These are phyloP conservation scores for Butyriboletus loyo DNA, from an alignment of 768 basidiomycete genomes.

Conservation along the genomic window DNA sequence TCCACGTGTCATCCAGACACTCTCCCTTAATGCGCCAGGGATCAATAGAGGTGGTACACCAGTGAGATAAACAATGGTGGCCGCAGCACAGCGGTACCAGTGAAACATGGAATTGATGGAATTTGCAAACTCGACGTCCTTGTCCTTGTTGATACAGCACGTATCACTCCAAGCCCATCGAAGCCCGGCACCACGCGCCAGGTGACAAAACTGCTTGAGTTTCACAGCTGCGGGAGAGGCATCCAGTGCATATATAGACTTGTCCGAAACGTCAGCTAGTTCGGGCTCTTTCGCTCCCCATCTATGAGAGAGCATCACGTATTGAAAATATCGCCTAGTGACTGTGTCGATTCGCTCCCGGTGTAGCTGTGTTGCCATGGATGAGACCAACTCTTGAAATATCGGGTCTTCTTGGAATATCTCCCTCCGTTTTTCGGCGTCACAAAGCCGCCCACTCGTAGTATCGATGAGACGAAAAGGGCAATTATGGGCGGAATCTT, in stretches of 20 bases:
- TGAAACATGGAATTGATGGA: conserved; percentile 23
- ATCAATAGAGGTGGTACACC: conserved; percentile 9
- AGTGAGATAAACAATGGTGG: conserved; percentile 19
- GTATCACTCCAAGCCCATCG: conserved; percentile 27
- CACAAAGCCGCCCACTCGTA: conserved; percentile 14
- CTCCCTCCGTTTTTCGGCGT: conserved; percentile 8
- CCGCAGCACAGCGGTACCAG: conserved; percentile 16
- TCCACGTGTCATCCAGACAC: conserved; percentile 21
- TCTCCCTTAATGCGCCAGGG: conserved; percentile 8
- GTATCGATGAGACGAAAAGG: conserved; percentile 24
- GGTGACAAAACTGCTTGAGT: conserved; percentile 15
- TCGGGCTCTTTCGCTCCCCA: conserved; percentile 15
- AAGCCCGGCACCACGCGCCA: conserved; percentile 5
- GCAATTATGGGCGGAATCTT: neutral
- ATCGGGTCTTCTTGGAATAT: conserved; percentile 11
- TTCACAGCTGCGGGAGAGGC: conserved; percentile 8
- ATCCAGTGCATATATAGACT: conserved; percentile 8
- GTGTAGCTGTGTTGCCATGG: conserved; percentile 7
- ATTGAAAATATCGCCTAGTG: conserved; percentile 9
- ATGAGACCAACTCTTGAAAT: conserved; percentile 17
- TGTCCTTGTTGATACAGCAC: conserved; percentile 23
- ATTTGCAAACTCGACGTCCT: conserved; percentile 13
- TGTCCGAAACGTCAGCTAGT: conserved; percentile 9
- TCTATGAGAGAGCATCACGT: conserved; percentile 24
- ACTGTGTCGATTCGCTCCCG: conserved; percentile 1